Percentiles rank a stretch among this genome's conserved stretches.
These are phyloP conservation scores for Fusarium xylarioides DNA, from an alignment of 2,329 filamentous ascomycete genomes.

Conservation along the genomic window DNA sequence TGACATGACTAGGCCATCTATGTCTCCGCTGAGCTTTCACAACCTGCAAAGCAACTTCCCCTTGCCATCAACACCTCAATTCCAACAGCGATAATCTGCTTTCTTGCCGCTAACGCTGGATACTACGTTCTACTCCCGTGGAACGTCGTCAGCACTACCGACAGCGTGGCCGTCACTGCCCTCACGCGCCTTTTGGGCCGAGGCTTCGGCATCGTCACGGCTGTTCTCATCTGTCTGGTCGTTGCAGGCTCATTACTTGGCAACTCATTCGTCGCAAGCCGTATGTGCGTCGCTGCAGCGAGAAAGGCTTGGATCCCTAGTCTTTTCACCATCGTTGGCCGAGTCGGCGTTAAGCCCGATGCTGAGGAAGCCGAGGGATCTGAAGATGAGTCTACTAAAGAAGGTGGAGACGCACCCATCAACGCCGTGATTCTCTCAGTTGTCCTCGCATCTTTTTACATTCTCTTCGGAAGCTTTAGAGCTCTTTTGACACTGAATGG, in stretches of 20 bases:
- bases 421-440: conserved; percentile 63
- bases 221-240: conserved; percentile 66
- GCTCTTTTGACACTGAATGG: conserved; percentile 69
- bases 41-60: conserved; percentile 63
- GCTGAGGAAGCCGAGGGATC: not conserved
- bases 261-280: conserved; percentile 69
- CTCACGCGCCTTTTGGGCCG: conserved; percentile 64
- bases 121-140: conserved; percentile 72
- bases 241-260: conserved; percentile 69
- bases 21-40: conserved; percentile 61
- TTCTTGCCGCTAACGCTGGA: conserved; percentile 67
- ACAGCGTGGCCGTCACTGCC: conserved; percentile 71
- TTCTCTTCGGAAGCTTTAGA: conserved; percentile 68
- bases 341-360: conserved; percentile 46
- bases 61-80: conserved; percentile 69
- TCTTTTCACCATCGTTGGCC: conserved; percentile 56
- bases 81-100: conserved; percentile 67
- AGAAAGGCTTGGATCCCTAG: conserved; percentile 61
- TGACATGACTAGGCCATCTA: conserved; percentile 58
- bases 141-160: conserved; percentile 64
- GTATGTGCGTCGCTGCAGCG: conserved; percentile 68
- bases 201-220: conserved; percentile 62
- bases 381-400: not conserved
- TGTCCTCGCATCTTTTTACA: conserved; percentile 63
- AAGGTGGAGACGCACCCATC: conserved; percentile 60